A percentile compares a stretch with the other conserved stretches of the same genome.
Evolutionary conservation across 495 filamentous ascomycete genomes (phyloP).

Genomic region (Pseudevernia furfuracea): DNA sequence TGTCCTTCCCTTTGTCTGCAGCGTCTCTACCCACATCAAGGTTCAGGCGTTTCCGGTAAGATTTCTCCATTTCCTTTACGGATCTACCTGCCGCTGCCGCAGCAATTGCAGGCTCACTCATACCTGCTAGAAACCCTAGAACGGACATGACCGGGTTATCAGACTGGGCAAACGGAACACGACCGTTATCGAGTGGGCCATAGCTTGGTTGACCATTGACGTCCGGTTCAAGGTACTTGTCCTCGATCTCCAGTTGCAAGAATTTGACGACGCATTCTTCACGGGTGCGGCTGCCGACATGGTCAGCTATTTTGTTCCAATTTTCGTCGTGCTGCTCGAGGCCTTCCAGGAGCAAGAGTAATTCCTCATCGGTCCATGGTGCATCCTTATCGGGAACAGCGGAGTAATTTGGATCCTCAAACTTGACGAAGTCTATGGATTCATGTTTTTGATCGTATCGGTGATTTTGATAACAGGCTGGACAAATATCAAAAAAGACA

Average conservation of each 20-base stretch:
- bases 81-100: slow-evolving; percentile 81
- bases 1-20: slow-evolving; percentile 52
- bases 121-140: slow-evolving; percentile 80
- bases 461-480: slow-evolving; percentile 77
- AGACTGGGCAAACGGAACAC: slow-evolving; percentile 75
- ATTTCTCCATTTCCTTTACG: slow-evolving; percentile 73
- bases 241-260: slow-evolving; percentile 82
- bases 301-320: slow-evolving; percentile 85
- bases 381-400: slow-evolving; percentile 69
- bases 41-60: slow-evolving; percentile 65
- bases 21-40: slow-evolving; percentile 40
- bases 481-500: slow-evolving; percentile 76
- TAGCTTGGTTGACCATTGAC: slow-evolving; percentile 53
- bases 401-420: slow-evolving; percentile 76
- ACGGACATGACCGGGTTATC: slow-evolving; percentile 97
- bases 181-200: slow-evolving; percentile 56
- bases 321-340: slow-evolving; percentile 89
- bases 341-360: slow-evolving; percentile 76
- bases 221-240: slow-evolving; percentile 77
- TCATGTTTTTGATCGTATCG: slow-evolving; percentile 67
- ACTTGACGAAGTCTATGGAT: slow-evolving; percentile 68
- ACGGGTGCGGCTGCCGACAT: slow-evolving; percentile 83
- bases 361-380: slow-evolving; percentile 84
- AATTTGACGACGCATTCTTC: slow-evolving; percentile 97
- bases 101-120: slow-evolving; percentile 79